Percentiles rank a stretch among this genome's conserved stretches.
phyloP scores from a whole-genome alignment of 257 asterid genomes.

The Solanum tarapatanum region DNA sequence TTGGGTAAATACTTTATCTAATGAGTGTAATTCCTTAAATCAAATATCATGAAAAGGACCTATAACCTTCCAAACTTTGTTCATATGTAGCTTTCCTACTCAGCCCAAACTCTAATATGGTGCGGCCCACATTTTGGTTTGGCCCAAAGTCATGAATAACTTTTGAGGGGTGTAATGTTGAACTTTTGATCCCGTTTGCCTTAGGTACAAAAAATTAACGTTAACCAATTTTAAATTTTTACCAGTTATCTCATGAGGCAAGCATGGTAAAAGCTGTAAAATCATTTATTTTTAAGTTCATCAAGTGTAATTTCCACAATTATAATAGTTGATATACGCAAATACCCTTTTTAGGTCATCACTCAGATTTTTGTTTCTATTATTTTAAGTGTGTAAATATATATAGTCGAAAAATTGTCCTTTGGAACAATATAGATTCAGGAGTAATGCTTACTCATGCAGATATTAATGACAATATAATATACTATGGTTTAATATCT shows the following conservation, averaged over 20 bases:
- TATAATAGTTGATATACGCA: not conserved
- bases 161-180: not conserved
- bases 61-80: not conserved
- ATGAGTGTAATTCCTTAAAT: not conserved
- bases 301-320: not conserved
- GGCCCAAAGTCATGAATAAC: not conserved
- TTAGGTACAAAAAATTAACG: not conserved
- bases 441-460: not conserved
- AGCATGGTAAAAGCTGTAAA: not conserved
- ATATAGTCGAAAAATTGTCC: not conserved
- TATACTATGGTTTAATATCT: too few relatives aligned
- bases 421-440: too few relatives aligned
- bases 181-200: too few relatives aligned
- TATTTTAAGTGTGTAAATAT: not conserved
- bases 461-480: too few relatives aligned
- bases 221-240: too few relatives aligned
- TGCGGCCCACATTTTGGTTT: not conserved
- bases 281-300: too few relatives aligned
- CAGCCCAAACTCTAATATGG: not conserved
- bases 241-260: not conserved
- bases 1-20: too few relatives aligned
- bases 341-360: not conserved
- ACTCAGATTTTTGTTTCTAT: too few relatives aligned
- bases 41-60: not conserved
- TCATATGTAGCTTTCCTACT: not conserved